Evolutionary conservation across 139 green algal genomes (phyloP), one percentile per base, ranked within the genome.

Genomic region (Chlorella vulgaris): DNA sequence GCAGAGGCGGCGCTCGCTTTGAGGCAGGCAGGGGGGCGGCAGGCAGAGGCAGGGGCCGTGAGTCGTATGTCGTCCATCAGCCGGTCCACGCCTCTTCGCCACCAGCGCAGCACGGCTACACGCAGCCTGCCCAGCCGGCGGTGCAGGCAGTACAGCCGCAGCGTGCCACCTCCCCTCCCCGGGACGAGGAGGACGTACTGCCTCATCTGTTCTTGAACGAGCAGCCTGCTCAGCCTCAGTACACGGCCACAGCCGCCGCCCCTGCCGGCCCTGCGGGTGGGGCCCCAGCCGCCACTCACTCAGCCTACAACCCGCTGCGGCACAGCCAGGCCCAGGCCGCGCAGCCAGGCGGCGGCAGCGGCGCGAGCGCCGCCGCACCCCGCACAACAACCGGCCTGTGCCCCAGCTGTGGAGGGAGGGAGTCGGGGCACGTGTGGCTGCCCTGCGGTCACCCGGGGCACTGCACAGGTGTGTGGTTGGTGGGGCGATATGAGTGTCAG

Each of bases 361-460:
- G n/a, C n/a, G n/a, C n/a, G n/a, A n/a, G n/a, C n/a, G n/a, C n/a
- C n/a, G n/a, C n/a, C n/a, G n/a, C n/a, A n/a, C n/a, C n/a, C n/a
- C n/a, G n/a, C n/a, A n/a, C n/a, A n/a, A 58, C 0, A 22, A n/a
- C n/a, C 8, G 71, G 51, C 71, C 50, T 78, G 31, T 78, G 71
- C 50, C 71, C 71, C 22, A 28, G 21, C 33, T 78, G 71, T 40
- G 26, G 40, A 39, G 26, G 28, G 21, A 21, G 51, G 0, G 47
- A 78, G 71, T 35, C 33, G 4, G 22, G 24, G 10, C 71, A 78
- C 50, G 5, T 66, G 19, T 78, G 71, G 71, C 22, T 67, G 50
- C 71, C 71, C 33, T 78, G 71, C 50, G 50, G 71, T 4, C 71
- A 78, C 71, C 31, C 28, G 0, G 71, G 71, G 21, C 71, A 78